Conservation (phyloP, 768 basidiomycete genomes). For the Leccinellum albellum region DNA sequence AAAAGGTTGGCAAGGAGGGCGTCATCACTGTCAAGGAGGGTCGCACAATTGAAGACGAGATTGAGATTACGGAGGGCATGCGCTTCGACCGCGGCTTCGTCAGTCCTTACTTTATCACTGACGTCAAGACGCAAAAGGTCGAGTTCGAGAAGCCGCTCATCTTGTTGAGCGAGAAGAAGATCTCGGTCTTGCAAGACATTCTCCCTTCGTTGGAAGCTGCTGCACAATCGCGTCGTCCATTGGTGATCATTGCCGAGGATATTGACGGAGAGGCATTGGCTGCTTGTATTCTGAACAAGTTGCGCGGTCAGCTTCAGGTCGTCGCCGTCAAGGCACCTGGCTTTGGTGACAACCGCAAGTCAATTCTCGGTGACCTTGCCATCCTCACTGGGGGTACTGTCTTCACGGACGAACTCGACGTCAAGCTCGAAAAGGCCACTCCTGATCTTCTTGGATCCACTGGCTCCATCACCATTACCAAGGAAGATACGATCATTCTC, state of each 20-base stretch:
- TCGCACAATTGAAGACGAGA: conserved; percentile 96
- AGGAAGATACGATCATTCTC: conserved; percentile 95
- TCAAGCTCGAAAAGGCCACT: conserved; percentile 92
- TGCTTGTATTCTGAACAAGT: conserved; percentile 98
- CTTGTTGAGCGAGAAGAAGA: conserved; percentile 97
- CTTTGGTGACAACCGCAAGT: conserved; percentile 99
- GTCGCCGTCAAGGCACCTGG: conserved; percentile 95
- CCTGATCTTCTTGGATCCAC: conserved; percentile 87
- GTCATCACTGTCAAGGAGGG: conserved; percentile 99
- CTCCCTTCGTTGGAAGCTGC: conserved; percentile 85
- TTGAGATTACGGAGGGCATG: conserved; percentile 99
- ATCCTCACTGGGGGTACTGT: conserved; percentile 98
- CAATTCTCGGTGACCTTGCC: conserved; percentile 92
- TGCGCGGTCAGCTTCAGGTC: conserved; percentile 94
- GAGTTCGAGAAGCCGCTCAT: conserved; percentile 97
- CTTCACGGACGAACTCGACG: conserved; percentile 94
- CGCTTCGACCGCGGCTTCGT: conserved; percentile 99
- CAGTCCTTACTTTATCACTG: conserved; percentile 97
- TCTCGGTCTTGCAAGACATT: conserved; percentile 90
- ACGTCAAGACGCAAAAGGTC: conserved; percentile 93
- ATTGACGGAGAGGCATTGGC: conserved; percentile 97
- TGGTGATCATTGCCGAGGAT: conserved; percentile 97
- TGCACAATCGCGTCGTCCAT: conserved; percentile 79
- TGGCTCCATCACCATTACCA: conserved; percentile 90
- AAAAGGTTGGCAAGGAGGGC: conserved; percentile 99